Evolutionary conservation across 2,329 filamentous ascomycete genomes (phyloP).

Genomic region (Huntiella abstrusa): DNA sequence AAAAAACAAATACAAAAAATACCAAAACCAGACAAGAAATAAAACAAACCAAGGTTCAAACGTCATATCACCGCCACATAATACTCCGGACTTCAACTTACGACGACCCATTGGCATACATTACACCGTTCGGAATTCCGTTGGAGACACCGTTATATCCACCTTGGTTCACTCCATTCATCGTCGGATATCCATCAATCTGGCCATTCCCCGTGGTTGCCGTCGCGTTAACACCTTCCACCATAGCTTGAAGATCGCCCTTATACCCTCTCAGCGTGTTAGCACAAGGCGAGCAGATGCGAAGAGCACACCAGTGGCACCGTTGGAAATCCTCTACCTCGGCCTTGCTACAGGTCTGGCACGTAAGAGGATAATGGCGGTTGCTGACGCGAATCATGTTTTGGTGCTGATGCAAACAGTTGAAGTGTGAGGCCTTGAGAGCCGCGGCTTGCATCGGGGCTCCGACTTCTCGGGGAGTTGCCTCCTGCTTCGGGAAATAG

Average conservation of each 20-base stretch:
- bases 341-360: slow-evolving; percentile 26
- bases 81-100: no score
- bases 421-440: slow-evolving; percentile 25
- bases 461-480: slow-evolving; percentile 13
- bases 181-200: no score
- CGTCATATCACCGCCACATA: no score
- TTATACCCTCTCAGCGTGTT: slow-evolving; percentile 23
- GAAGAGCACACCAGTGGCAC: slow-evolving; percentile 32
- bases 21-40: background rate
- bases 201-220: no score
- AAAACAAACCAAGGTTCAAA: background rate
- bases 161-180: no score
- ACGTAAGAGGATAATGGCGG: slow-evolving; percentile 30
- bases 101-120: no score
- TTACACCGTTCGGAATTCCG: no score
- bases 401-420: slow-evolving; percentile 29
- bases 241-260: slow-evolving; percentile 24
- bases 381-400: slow-evolving; percentile 31
- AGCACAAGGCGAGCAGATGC: slow-evolving; percentile 31
- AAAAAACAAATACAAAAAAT: background rate
- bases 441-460: slow-evolving; percentile 23
- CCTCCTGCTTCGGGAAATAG: slow-evolving; percentile 19
- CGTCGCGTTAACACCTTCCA: slow-evolving; percentile 15
- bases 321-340: slow-evolving; percentile 25
- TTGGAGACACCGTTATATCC: no score